These are phyloP conservation scores for Pleurotus tuber-regium DNA, from an alignment of 768 basidiomycete genomes.

Conservation along the genomic window DNA sequence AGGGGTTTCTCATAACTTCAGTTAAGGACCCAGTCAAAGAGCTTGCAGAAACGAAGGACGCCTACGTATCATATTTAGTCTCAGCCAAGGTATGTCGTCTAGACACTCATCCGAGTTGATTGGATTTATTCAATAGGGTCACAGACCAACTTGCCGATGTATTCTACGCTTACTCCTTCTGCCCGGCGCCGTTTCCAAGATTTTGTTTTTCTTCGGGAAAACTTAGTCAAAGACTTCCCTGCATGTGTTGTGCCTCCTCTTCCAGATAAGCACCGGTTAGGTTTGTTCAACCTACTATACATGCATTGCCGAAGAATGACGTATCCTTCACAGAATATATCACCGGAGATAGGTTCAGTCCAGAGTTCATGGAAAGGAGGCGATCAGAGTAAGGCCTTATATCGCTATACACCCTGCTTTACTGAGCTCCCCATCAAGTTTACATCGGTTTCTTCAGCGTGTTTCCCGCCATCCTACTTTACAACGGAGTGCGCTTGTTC, in stretches of 20 bases:
- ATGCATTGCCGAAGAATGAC: neutral
- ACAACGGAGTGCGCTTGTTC: constrained; percentile 86
- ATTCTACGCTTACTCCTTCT: constrained; percentile 70
- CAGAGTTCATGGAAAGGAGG: constrained; percentile 94
- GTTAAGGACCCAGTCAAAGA: constrained; percentile 96
- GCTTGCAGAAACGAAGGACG: constrained; percentile 94
- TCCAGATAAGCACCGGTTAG: constrained; percentile 94
- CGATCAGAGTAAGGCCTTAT: constrained; percentile 68
- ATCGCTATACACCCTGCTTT: constrained; percentile 8
- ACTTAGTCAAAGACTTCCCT: constrained; percentile 88
- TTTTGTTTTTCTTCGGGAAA: constrained; percentile 90
- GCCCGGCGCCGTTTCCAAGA: constrained; percentile 93
- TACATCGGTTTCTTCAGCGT: constrained; percentile 90
- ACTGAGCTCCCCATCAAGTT: constrained; percentile 40
- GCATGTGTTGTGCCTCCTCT: constrained; percentile 97
- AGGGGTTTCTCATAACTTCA: constrained; percentile 76
- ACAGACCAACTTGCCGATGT: constrained; percentile 90
- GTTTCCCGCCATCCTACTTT: constrained; percentile 92
- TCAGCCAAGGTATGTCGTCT: constrained; percentile 67
- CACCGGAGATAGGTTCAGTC: constrained; percentile 95
- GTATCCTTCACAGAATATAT: constrained; percentile 71
- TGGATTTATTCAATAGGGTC: constrained; percentile 12
- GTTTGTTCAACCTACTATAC: constrained; percentile 42
- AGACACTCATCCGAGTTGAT: neutral
- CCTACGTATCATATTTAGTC: constrained; percentile 93